Evolutionary conservation across 2,329 filamentous ascomycete species (phyloP), one percentile per base, ranked within the genome.

Genomic region (Exophiala sideris): DNA sequence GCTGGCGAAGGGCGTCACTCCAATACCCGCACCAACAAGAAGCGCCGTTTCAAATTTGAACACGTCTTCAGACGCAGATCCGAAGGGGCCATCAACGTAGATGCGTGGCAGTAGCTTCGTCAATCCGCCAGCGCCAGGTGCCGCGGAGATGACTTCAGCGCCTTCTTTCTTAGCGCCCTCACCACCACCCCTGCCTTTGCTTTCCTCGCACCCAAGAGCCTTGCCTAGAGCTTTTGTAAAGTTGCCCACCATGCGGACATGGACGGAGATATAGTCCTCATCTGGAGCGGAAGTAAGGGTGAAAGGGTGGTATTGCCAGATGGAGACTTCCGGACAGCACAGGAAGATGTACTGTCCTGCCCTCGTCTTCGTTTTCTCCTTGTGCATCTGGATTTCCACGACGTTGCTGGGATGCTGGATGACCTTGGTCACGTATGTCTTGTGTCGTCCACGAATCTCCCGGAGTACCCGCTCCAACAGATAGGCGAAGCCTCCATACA

Each of bases 301-400:
- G 70, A 94, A 94, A 0, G 89, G 89, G 64, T 92, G 89, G 68
- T 94, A 92, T 72, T 94, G 89, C 88, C 88, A 94, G 42, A 94
- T 78, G 1, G 88, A 92, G 12, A 94, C 84, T 61, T 89, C 88
- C 1, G 89, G 89, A 68, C 89, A 94, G 76, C 87, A 92, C 64
- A 94, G 79, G 76, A 92, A 92, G 65, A 95, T 92, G 74, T 94
- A 94, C 79, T 79, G 63, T 47, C 89, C 89, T 16, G 89, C 87
- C 48, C 81, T 80, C 2, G 88, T 90, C 77, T 86, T 90, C 41
- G 88, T 91, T 72, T 90, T 77, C 67, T 91, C 88, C 73, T 94
- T 94, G 79, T 92, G 91, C 75, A 95, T 91, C 74, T 94, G 89
- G 57, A 95, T 91, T 73, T 95, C 89, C 69, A 88, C 88, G 14